These are phyloP conservation scores for Straminergon stramineum DNA, from an alignment of 225 moss, liverwort and hornwort genomes.

Conservation along the genomic window DNA sequence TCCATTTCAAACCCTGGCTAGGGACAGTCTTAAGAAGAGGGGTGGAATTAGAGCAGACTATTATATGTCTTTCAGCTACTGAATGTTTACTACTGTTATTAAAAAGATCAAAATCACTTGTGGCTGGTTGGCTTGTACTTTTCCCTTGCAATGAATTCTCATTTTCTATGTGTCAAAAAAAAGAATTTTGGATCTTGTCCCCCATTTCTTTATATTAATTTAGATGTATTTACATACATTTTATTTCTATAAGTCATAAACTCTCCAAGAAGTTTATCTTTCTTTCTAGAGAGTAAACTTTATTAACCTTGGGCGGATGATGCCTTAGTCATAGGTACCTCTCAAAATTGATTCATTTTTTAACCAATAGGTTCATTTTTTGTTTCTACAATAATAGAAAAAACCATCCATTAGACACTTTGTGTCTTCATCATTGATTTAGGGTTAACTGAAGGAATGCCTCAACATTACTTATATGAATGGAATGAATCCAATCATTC, in stretches of 20 bases:
- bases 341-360: neutral
- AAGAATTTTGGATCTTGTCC: neutral
- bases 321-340: neutral
- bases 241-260: neutral
- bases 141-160: no score
- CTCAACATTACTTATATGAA: neutral
- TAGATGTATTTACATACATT: neutral
- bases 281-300: no score
- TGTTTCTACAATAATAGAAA: rapidly evolving
- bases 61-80: neutral
- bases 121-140: no score
- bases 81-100: neutral
- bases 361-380: neutral
- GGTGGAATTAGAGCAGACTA: no score
- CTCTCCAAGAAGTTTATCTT: neutral
- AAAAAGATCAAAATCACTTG: neutral
- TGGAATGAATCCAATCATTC: neutral
- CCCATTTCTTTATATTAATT: neutral
- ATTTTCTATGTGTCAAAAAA: no score
- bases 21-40: no score
- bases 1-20: no score
- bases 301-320: rapidly evolving
- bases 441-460: no score
- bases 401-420: neutral
- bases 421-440: rapidly evolving